These are phyloP conservation scores for Chamaenerion angustifolium DNA, from an alignment of 345 rosid species.

Conservation along the genomic window DNA sequence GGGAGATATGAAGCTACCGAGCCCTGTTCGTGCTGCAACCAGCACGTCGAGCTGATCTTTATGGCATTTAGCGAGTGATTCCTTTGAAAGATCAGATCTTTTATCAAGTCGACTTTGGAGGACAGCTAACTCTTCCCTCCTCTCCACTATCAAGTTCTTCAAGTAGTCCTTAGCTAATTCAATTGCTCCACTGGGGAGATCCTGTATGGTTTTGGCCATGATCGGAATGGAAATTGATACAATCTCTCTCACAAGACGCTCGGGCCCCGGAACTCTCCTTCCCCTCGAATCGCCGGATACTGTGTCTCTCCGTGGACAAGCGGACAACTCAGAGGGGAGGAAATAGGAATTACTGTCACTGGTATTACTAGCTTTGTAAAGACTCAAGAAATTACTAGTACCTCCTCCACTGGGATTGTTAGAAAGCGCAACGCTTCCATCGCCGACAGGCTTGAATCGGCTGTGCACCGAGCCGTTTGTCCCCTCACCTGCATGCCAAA, in stretches of 20 bases:
- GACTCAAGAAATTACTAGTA: conserved; percentile 19
- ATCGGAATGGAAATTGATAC: conserved; percentile 57
- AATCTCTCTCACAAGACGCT: conserved; percentile 55
- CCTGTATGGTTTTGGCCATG: conserved; percentile 53
- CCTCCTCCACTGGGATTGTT: conserved; percentile 2
- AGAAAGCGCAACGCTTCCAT: conserved; percentile 48
- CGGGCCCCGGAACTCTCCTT: conserved; percentile 44
- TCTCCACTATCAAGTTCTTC: conserved; percentile 42
- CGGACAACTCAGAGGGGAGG: conserved; percentile 77
- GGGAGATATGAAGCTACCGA: conserved; percentile 48
- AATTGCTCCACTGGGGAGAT: conserved; percentile 57
- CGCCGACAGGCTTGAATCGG: conserved; percentile 89
- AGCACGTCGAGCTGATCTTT: conserved; percentile 64
- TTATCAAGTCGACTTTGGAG: conserved; percentile 56
- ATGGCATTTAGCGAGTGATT: conserved; percentile 69
- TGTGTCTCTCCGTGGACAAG: conserved; percentile 39
- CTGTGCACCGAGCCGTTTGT: conserved; percentile 98
- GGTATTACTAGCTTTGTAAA: conserved; percentile 29
- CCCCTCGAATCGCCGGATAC: conserved; percentile 60
- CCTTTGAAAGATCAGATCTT: conserved; percentile 83
- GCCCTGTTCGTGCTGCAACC: conserved; percentile 65
- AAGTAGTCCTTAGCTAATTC: conserved; percentile 60
- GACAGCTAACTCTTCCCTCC: conserved; percentile 42
- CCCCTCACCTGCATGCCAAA: conserved; percentile 87
- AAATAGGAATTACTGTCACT: conserved; percentile 58